These are phyloP conservation scores for Wallacemonas sp. DNA, from an alignment of 208 protist genomes.

Conservation along the genomic window DNA sequence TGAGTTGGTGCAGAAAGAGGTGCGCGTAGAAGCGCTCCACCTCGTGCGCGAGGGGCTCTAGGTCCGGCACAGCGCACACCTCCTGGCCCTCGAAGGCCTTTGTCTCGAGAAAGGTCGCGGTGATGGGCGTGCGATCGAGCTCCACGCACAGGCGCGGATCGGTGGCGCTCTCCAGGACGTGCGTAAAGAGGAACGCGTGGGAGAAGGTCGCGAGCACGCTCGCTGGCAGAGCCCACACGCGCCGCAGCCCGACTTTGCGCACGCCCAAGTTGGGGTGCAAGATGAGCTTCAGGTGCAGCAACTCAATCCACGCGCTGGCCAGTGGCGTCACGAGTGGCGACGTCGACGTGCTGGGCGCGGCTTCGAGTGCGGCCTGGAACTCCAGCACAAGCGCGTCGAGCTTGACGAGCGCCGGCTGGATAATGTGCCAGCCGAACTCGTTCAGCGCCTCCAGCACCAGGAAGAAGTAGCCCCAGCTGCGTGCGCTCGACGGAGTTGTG, in stretches of 20 bases:
- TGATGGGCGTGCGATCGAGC: conserved; percentile 65
- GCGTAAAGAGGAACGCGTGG: conserved; percentile 54
- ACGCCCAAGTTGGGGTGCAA: conserved; percentile 81
- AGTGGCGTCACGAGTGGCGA: background rate
- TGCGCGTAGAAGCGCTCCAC: conserved; percentile 75
- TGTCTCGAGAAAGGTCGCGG: conserved; percentile 53
- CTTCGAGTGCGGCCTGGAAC: conserved; percentile 22
- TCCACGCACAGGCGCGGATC: conserved; percentile 76
- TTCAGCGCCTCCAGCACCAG: conserved; percentile 79
- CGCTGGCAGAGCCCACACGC: conserved; percentile 55
- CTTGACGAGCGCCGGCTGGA: conserved; percentile 68
- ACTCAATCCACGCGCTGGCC: conserved; percentile 54
- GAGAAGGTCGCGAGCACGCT: conserved; percentile 55
- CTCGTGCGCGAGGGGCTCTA: conserved; percentile 53
- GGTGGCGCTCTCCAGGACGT: conserved; percentile 47
- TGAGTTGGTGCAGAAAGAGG: conserved; percentile 45
- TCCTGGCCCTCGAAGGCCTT: conserved; percentile 74
- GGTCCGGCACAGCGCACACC: conserved; percentile 37
- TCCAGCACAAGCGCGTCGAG: conserved; percentile 62
- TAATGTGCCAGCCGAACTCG: conserved; percentile 86
- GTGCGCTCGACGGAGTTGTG: too few relatives aligned
- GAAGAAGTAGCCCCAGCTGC: conserved; percentile 75
- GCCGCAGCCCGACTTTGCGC: conserved; percentile 64
- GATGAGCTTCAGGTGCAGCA: conserved; percentile 82
- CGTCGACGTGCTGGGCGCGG: background rate